These are phyloP conservation scores for Neospora caninum DNA, from an alignment of 169 alveolate species.

Conservation along the genomic window DNA sequence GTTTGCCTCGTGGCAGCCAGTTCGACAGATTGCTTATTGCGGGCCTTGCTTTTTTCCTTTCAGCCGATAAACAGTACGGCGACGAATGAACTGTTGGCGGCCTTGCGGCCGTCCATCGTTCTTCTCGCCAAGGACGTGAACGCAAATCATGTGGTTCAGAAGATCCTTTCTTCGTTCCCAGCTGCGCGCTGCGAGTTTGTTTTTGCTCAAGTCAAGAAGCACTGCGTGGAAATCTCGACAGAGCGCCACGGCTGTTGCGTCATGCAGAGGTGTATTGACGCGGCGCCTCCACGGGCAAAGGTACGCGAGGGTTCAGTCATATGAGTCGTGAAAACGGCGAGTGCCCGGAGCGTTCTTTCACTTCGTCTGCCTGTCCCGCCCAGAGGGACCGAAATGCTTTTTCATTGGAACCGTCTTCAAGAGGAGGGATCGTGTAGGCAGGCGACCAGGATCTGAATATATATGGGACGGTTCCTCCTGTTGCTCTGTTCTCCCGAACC, in stretches of 20 bases:
- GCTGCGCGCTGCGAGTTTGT: slow-evolving; percentile 86
- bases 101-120: slow-evolving; percentile 75
- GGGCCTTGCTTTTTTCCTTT: background rate
- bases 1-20: too few species aligned
- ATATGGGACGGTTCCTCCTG: too few species aligned
- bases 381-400: background rate
- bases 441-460: too few species aligned
- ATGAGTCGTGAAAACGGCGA: too few species aligned
- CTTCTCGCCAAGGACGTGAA: slow-evolving; percentile 85
- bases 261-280: slow-evolving; percentile 93
- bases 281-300: slow-evolving; percentile 81
- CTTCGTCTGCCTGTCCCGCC: background rate
- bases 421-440: too few species aligned
- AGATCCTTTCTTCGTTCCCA: slow-evolving; percentile 79
- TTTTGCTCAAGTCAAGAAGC: slow-evolving; percentile 78
- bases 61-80: background rate
- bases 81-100: slow-evolving; percentile 46
- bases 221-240: slow-evolving; percentile 86
- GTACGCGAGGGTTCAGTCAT: slow-evolving; percentile 16
- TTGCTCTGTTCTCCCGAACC: too few species aligned
- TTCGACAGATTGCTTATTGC: too few species aligned
- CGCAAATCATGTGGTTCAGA: slow-evolving; percentile 94
- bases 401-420: too few species aligned
- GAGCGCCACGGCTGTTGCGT: slow-evolving; percentile 96
- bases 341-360: background rate